These are phyloP conservation scores for Cicer arietinum DNA, from an alignment of 306 rosid species.

Conservation along the genomic window DNA sequence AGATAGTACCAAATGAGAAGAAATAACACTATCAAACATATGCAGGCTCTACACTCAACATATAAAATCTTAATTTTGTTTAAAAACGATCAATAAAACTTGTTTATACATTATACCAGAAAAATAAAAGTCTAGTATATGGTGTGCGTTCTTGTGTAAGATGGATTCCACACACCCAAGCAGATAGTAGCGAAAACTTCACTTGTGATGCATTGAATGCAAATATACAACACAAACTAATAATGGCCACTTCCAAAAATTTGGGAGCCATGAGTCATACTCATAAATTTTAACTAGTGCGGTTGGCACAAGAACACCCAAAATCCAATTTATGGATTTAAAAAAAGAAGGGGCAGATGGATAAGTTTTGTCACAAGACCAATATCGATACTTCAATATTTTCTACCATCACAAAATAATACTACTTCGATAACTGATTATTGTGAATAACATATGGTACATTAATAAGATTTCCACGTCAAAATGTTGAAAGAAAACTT, in stretches of 20 bases:
- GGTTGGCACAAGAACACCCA: not conserved
- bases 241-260: not conserved
- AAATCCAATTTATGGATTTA: conserved; percentile 13
- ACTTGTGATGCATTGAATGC: not conserved
- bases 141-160: not conserved
- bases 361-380: conserved; percentile 19
- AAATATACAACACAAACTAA: conserved; percentile 13
- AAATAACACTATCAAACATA: conserved; percentile 7
- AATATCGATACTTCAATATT: not conserved
- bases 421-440: conserved; percentile 17
- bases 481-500: conserved; percentile 8
- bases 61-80: conserved; percentile 26
- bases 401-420: conserved; percentile 23
- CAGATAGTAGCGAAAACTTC: not conserved
- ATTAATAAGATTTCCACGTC: not conserved
- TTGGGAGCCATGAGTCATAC: conserved; percentile 3
- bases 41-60: conserved; percentile 21
- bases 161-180: conserved; percentile 3
- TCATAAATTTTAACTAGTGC: not conserved
- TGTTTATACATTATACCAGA: not conserved
- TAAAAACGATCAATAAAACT: not conserved
- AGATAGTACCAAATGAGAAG: conserved; percentile 21
- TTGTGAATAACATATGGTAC: conserved; percentile 4
- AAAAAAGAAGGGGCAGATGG: not conserved
- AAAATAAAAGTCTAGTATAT: not conserved